Evolutionary conservation across 2,329 filamentous ascomycete genomes (phyloP).

Genomic region (Microsporum audouinii): DNA sequence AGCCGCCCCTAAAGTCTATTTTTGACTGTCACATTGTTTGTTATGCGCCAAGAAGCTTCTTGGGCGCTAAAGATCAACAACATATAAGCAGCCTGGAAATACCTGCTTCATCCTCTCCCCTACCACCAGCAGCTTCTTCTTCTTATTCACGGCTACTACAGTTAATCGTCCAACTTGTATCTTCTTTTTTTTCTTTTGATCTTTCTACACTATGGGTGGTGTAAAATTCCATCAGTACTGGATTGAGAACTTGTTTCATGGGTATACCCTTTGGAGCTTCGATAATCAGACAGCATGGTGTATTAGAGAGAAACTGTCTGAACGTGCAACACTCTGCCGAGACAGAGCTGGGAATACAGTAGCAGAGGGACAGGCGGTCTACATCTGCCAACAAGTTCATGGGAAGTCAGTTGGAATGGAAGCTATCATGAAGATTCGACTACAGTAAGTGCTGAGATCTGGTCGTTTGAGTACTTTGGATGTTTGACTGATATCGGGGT

Average conservation of each 20-base stretch:
- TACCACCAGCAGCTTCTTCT: no score
- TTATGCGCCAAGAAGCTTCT: no score
- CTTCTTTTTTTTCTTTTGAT: not conserved
- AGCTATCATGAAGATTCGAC: constrained; percentile 8
- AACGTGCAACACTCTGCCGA: not conserved
- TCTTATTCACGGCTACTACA: not conserved
- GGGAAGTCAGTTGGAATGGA: constrained; percentile 3
- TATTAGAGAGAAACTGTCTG: not conserved
- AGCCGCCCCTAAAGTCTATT: no score
- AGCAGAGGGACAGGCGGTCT: constrained; percentile 5
- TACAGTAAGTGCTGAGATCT: constrained; percentile 5
- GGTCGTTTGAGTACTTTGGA: not conserved
- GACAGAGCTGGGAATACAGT: not conserved
- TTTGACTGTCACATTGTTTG: no score
- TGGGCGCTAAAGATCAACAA: no score
- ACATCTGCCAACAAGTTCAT: constrained; percentile 2
- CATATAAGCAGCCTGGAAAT: no score
- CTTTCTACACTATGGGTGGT: not conserved
- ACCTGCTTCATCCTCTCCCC: no score
- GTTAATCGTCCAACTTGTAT: not conserved
- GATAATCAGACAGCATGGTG: not conserved
- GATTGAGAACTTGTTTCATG: not conserved
- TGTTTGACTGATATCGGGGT: not conserved
- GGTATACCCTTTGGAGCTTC: not conserved
- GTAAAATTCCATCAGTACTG: not conserved